Evolutionary conservation across 2,329 filamentous ascomycete species (phyloP), one percentile per base, ranked within the genome.

Genomic region (Monosporascus sp.): DNA sequence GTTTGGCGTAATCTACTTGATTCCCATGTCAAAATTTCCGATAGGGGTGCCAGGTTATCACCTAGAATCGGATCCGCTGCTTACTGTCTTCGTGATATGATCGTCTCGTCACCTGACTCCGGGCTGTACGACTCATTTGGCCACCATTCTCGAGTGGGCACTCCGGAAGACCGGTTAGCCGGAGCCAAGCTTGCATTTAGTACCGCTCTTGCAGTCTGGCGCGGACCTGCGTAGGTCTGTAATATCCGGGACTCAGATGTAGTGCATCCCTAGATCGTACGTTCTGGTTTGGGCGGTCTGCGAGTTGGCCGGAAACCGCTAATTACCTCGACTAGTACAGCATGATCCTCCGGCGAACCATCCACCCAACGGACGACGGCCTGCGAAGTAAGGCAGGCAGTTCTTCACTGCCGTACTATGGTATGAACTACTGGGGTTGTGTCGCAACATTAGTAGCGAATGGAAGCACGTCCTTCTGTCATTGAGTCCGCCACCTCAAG

Each of bases 301-400:
- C 51, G 51, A 58, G 54, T 38, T 55, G 38, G 54, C 55, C 55
- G 24, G 14, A 56, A 52, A 44, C 37, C 55, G 48, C 56, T 57
- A 60, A 63, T 61, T 62, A 62, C 56, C 58, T 56, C 55, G 55
- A 59, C 59, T 60, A 56, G 58, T 57, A 66, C 63, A 49, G 48
- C 58, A 63, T 61, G 53, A 56, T 50, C 48, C 55, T 58, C 54
- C 48, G 50, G 54, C 51, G 52, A 58, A 60, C 58, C 56, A 54
- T 55, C 40, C 17, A 31, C 43, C 22, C 24, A 27, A 46, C 24
- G 16, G 9, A 19, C 17, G 38, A 17, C 19, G 38, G 38, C 43
- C 22, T 46, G 17, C 14, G 43, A 9, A 26, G 22, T 22, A n/a
- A 46, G 24, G 14, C 41, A 44, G 43, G 11, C 24, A 46, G 43